A percentile compares a stretch with the other conserved stretches of the same genome.
Evolutionary conservation across 352 stramenopile species (phyloP).

Genomic region (Thalassiosira allenii): DNA sequence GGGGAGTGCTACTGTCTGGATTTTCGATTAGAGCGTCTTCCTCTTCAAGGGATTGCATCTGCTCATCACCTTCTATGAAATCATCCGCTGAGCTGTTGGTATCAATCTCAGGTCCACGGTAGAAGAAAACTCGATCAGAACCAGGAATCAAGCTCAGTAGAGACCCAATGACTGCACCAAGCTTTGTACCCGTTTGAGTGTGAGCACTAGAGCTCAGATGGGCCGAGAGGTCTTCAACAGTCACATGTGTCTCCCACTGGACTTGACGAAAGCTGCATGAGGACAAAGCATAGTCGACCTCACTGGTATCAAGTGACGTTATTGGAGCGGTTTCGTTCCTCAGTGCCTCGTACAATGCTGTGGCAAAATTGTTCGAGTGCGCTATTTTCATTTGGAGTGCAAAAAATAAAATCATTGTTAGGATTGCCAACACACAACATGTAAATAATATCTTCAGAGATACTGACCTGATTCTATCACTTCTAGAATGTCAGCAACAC

Average conservation of each 20-base stretch:
- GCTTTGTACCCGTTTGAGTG: constrained; percentile 52
- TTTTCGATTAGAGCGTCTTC: not conserved
- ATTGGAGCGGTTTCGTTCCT: constrained; percentile 33
- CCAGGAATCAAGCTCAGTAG: constrained; percentile 41
- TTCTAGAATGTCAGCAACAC: constrained; percentile 62
- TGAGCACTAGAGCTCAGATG: constrained; percentile 32
- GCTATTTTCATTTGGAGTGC: no score
- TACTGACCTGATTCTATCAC: constrained; percentile 62
- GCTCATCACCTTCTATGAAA: no score
- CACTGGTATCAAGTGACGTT: constrained; percentile 43
- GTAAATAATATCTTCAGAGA: no score
- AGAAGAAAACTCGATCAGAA: constrained; percentile 55
- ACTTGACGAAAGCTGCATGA: constrained; percentile 47
- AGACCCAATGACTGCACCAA: constrained; percentile 40
- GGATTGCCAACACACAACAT: no score
- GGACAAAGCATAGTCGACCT: constrained; percentile 53
- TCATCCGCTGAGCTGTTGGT: no score
- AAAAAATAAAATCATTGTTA: no score
- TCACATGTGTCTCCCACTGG: constrained; percentile 43
- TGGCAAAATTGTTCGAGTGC: constrained; percentile 73
- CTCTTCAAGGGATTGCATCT: no score
- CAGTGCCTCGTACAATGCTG: constrained; percentile 71
- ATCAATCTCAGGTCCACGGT: constrained; percentile 9
- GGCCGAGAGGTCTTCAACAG: constrained; percentile 51
- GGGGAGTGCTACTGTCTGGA: constrained; percentile 27